Base-by-base conservation (phyloP, 345 rosid genomes). In the Populus deltoides region DNA sequence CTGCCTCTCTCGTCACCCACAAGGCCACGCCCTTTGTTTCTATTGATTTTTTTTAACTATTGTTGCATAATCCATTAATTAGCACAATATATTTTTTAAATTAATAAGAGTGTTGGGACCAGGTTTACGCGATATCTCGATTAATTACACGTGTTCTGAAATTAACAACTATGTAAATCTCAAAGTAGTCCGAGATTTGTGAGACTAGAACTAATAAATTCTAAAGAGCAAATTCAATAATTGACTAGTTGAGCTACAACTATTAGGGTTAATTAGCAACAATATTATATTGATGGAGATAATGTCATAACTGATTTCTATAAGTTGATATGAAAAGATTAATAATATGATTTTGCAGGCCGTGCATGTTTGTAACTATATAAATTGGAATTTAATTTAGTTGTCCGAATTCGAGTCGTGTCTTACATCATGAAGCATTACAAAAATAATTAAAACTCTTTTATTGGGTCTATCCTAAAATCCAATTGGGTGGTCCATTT, bases 401-500 rank as follows among this genome's bases (percentile, higher is more conserved):
- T 18, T 18, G 57, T 8, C 6, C 24, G 24, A 53, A 7, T 7
- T 53, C 24, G 10, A 53, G 59, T 53, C 59, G 20, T 18, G 59
- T 18, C 59, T 53, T 53, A 7, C 59, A 53, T 18, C 59, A 53
- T 53, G 24, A 5, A 53, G 7, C 20, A 53, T 27, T 45, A 12
- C 10, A 4, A 38, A 5, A 22, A 65, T 66, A 13, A 24, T n/a
- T 62, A 8, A 15, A 31, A 11, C 36, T 33, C 36, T 66, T 66
- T 66, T 16, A 66, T 31, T 13, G 33, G 29, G 16, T 63, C 71
- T 66, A 31, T 66, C 71, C 29, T 25, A 29, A 43, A 17, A 45
- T 75, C 78, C 71, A 66, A 75, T 6, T 47, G 43, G 45, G 78
- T 41, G 73, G 79, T 66, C 72, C 66, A 66, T 11, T 49, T 10